These are phyloP conservation scores for Acer negundo DNA, from an alignment of 345 rosid species.

Conservation along the genomic window DNA sequence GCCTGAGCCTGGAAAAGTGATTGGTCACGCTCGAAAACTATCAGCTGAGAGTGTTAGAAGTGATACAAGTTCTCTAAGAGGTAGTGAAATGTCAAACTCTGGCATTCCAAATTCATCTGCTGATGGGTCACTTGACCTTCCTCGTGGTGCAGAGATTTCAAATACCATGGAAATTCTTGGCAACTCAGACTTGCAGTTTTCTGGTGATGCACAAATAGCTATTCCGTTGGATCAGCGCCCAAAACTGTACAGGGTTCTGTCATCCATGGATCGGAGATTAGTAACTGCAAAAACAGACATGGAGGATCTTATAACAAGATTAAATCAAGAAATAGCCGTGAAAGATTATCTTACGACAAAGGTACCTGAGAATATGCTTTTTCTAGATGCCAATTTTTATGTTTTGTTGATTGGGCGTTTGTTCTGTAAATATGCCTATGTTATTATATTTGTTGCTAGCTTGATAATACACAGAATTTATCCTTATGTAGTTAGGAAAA, in stretches of 20 bases:
- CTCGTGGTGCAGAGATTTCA: constrained; percentile 49
- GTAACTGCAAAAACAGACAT: constrained; percentile 88
- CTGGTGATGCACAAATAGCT: constrained; percentile 61
- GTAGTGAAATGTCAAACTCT: constrained; percentile 65
- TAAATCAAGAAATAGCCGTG: constrained; percentile 88
- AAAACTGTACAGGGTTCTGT: constrained; percentile 76
- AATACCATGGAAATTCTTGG: constrained; percentile 40
- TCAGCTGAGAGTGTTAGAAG: constrained; percentile 77
- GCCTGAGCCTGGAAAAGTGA: constrained; percentile 48
- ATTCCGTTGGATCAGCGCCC: constrained; percentile 84
- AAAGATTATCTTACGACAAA: constrained; percentile 85
- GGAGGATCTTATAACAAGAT: constrained; percentile 93
- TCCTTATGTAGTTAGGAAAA: not conserved
- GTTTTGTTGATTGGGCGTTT: constrained; percentile 7
- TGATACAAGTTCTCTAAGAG: constrained; percentile 64
- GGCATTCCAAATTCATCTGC: constrained; percentile 61
- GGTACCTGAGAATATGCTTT: constrained; percentile 47
- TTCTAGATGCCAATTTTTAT: constrained; percentile 1
- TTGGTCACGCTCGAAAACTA: constrained; percentile 61
- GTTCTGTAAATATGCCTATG: not conserved
- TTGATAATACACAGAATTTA: not conserved
- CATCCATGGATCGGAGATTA: constrained; percentile 74
- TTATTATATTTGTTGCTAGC: not conserved
- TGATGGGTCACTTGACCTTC: constrained; percentile 60
- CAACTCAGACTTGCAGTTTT: constrained; percentile 39